A percentile compares a stretch with the other conserved stretches of the same genome.
phyloP scores from a whole-genome alignment of 2,329 filamentous ascomycete species.

The Botryotinia calthae region DNA sequence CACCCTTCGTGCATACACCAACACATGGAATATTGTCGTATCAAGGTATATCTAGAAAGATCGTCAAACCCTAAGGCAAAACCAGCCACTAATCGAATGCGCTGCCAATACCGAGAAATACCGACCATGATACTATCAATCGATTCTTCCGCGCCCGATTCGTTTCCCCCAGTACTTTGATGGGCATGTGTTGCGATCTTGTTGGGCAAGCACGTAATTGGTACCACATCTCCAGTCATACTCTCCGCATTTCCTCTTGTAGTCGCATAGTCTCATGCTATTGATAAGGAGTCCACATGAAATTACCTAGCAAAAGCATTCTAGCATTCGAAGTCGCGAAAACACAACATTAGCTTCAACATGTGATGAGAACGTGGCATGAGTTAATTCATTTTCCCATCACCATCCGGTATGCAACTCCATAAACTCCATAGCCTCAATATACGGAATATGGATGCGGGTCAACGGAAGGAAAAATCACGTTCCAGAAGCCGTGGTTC shows the following conservation, averaged over 20 bases:
- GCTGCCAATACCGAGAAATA: neutral
- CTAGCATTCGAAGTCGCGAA: neutral
- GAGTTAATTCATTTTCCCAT: neutral
- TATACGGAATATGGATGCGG: neutral
- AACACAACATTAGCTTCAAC: neutral
- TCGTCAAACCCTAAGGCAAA: neutral
- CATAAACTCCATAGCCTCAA: neutral
- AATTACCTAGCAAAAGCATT: neutral
- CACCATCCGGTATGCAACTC: neutral
- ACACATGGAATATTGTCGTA: neutral
- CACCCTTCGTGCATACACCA: neutral
- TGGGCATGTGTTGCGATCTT: neutral
- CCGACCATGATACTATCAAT: neutral
- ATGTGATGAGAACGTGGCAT: constrained; percentile 9
- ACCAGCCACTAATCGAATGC: neutral
- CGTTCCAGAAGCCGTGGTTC: neutral
- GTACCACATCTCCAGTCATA: neutral
- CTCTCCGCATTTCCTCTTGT: neutral
- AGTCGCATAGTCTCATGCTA: neutral
- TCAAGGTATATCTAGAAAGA: neutral
- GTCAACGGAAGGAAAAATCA: no score
- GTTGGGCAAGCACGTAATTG: neutral
- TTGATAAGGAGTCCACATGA: neutral
- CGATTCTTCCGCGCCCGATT: neutral
- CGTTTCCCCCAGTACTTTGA: neutral